Conservation (phyloP, 75 land plant genomes). For the Ceratopteris richardii region DNA sequence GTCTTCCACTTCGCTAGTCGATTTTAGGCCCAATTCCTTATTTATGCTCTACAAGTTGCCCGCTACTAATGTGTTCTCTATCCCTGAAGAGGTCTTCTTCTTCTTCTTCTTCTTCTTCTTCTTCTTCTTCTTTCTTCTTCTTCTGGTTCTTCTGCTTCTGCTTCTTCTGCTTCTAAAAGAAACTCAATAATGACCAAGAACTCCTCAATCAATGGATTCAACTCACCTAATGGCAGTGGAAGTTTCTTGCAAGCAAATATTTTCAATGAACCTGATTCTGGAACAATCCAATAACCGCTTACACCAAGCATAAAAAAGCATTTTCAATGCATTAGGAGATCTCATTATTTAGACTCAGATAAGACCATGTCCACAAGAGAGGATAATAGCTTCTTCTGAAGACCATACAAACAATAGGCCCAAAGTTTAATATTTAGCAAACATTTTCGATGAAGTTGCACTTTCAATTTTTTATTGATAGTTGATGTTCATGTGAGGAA, state of each 20-base stretch:
- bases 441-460: conserved; percentile 68
- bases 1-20: too few species aligned
- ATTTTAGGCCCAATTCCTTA: too few species aligned
- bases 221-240: conserved; percentile 71
- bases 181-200: conserved; percentile 86
- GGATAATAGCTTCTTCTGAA: conserved; percentile 93
- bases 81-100: too few species aligned
- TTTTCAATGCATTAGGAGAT: conserved; percentile 88
- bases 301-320: conserved; percentile 96
- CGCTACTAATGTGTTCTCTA: too few species aligned
- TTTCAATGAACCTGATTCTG: conserved; percentile 71
- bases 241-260: conserved; percentile 48
- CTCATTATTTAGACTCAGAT: conserved; percentile 82
- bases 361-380: conserved; percentile 98
- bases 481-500: conserved; percentile 81
- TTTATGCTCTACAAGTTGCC: too few species aligned
- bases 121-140: too few species aligned
- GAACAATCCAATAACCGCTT: conserved; percentile 86
- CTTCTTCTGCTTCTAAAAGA: conserved; percentile 61
- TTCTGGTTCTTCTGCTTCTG: too few species aligned
- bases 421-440: conserved; percentile 88
- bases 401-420: conserved; percentile 80
- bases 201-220: conserved; percentile 96
- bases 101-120: too few species aligned
- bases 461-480: conserved; percentile 61